A percentile compares a stretch with the other conserved stretches of the same genome.
Evolutionary conservation across 768 basidiomycete species (phyloP).

Genomic region (Leccinum aurantiacum): DNA sequence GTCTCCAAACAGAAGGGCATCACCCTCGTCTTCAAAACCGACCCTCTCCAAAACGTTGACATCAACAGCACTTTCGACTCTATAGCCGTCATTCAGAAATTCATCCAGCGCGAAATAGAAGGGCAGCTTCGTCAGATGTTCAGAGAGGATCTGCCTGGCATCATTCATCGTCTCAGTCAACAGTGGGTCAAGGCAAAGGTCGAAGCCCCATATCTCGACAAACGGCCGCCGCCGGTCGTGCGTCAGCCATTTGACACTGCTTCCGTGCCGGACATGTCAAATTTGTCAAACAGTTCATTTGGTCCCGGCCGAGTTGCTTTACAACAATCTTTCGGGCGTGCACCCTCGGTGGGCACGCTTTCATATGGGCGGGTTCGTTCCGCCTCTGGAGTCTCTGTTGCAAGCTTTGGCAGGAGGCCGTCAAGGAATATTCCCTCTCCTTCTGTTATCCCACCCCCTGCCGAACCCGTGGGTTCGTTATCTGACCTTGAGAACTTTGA

Average conservation of each 20-base stretch:
- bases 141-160: conserved; percentile 92
- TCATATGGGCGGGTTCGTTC: conserved; percentile 37
- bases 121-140: conserved; percentile 98
- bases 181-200: conserved; percentile 95
- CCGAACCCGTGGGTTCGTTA: conserved; percentile 31
- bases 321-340: conserved; percentile 28
- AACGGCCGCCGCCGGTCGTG: conserved; percentile 41
- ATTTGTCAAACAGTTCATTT: conserved; percentile 18
- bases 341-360: conserved; percentile 20
- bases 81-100: conserved; percentile 96
- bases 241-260: conserved; percentile 38
- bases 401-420: conserved; percentile 33
- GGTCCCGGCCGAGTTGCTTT: conserved; percentile 13
- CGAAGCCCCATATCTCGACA: conserved; percentile 82
- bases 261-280: conserved; percentile 43
- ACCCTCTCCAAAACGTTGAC: conserved; percentile 96
- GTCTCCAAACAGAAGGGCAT: conserved; percentile 98
- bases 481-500: conserved; percentile 81
- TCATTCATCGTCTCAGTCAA: conserved; percentile 94
- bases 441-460: conserved; percentile 20
- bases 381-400: conserved; percentile 41
- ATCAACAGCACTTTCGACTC: conserved; percentile 98
- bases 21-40: conserved; percentile 99
- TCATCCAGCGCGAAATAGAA: conserved; percentile 97
- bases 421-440: conserved; percentile 19